These are phyloP conservation scores for Jaltomata sinuosa DNA, from an alignment of 257 asterid species.

Conservation along the genomic window DNA sequence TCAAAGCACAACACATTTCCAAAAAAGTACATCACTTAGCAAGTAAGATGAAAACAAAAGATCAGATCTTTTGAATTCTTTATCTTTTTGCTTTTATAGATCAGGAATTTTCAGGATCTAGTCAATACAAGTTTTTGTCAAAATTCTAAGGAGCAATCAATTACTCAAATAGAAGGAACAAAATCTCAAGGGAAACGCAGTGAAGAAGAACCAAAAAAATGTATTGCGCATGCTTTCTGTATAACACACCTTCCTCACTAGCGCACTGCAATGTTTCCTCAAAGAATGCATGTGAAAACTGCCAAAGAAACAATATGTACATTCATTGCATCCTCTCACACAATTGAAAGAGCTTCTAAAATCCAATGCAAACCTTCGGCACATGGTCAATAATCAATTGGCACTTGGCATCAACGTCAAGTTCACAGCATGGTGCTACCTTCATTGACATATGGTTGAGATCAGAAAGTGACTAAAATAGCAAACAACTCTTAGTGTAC, in stretches of 20 bases:
- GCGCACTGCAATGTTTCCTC: slow-evolving; percentile 26
- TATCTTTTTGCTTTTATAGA: not conserved
- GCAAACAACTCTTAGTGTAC: not conserved
- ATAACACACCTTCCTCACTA: slow-evolving; percentile 29
- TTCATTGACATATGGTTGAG: slow-evolving; percentile 10
- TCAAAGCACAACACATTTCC: not conserved
- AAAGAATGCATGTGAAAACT: slow-evolving; percentile 36
- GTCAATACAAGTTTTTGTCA: not conserved
- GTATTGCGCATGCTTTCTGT: not conserved
- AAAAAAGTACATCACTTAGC: not conserved
- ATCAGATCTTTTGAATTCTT: not conserved
- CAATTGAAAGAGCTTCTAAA: not conserved
- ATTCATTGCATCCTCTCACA: not conserved
- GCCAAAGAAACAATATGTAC: slow-evolving; percentile 5
- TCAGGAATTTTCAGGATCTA: not conserved
- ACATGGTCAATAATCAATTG: slow-evolving; percentile 47
- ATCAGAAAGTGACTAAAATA: not conserved
- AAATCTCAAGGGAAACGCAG: not conserved
- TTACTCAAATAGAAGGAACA: not conserved
- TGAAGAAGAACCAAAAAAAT: not conserved
- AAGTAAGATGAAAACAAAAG: not conserved
- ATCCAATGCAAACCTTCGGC: slow-evolving; percentile 41
- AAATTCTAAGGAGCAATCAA: not conserved
- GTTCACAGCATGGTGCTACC: slow-evolving; percentile 47
- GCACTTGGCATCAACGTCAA: slow-evolving; percentile 45